Conservation (phyloP, 78 protist species). For the Neovahlkampfia damariscottae region DNA sequence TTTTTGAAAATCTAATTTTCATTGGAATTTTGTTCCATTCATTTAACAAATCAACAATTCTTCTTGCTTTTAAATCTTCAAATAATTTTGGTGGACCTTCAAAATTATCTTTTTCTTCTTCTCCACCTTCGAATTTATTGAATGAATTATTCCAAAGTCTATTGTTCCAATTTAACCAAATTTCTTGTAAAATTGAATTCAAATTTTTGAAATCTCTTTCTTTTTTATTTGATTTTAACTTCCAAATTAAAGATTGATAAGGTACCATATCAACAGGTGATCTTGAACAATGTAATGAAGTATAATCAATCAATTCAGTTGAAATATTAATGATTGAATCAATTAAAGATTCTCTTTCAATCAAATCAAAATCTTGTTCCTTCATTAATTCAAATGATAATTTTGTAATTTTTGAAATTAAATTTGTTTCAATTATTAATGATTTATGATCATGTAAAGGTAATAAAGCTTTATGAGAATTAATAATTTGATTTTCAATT, state of each 20-base stretch:
- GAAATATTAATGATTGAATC: too few relatives aligned
- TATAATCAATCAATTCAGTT: conserved; percentile 3
- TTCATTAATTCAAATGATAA: too few relatives aligned
- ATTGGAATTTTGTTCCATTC: background rate
- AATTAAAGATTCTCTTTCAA: too few relatives aligned
- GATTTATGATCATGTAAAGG: too few relatives aligned
- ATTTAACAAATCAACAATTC: background rate
- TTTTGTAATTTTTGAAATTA: too few relatives aligned
- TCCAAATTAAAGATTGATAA: background rate
- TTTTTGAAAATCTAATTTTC: background rate
- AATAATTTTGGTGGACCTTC: background rate
- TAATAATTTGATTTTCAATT: too few relatives aligned
- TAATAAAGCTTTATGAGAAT: too few relatives aligned
- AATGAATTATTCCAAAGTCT: background rate
- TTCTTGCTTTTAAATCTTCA: background rate
- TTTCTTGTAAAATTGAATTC: background rate
- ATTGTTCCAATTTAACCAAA: background rate
- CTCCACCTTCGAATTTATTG: too few relatives aligned
- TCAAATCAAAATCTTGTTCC: too few relatives aligned
- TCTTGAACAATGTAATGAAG: background rate
- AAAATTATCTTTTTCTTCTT: too few relatives aligned
- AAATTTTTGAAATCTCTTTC: too few relatives aligned
- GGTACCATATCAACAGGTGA: background rate
- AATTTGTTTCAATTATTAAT: too few relatives aligned
- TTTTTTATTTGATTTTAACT: background rate